Conservation (phyloP, 148 eudicot species). For the Chenopodium suecicum region DNA sequence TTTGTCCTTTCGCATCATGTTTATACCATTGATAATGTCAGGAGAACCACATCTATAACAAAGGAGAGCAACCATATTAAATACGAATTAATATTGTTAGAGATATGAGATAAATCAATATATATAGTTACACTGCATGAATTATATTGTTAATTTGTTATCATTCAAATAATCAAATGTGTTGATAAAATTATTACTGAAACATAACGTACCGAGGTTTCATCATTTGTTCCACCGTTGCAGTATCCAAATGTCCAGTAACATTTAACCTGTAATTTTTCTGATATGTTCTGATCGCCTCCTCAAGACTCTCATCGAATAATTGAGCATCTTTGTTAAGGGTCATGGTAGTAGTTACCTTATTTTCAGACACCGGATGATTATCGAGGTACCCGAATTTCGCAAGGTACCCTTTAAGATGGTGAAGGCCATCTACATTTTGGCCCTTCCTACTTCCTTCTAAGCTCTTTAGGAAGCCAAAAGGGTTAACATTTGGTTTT, state of each 20-base stretch:
- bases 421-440: slow-evolving; percentile 20
- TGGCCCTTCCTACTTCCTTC: slow-evolving; percentile 23
- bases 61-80: too few relatives aligned
- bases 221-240: slow-evolving; percentile 22
- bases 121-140: too few relatives aligned
- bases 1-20: slow-evolving; percentile 15
- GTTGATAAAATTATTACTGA: neutral
- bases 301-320: slow-evolving; percentile 21
- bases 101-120: too few relatives aligned
- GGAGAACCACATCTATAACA: slow-evolving; percentile 27
- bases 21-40: slow-evolving; percentile 33
- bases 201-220: slow-evolving; percentile 10
- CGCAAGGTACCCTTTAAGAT: slow-evolving; percentile 18
- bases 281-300: slow-evolving; percentile 28
- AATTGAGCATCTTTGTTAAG: neutral
- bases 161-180: neutral
- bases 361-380: neutral
- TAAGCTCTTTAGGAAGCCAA: slow-evolving; percentile 3
- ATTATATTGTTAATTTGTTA: too few relatives aligned
- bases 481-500: neutral
- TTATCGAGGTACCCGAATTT: slow-evolving; percentile 26
- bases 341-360: slow-evolving; percentile 1
- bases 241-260: slow-evolving; percentile 25
- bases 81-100: too few relatives aligned
- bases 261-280: slow-evolving; percentile 18